A percentile compares a stretch with the other conserved stretches of the same genome.
Evolutionary conservation across 805 yeast genomes (phyloP).

Genomic region (Ogataea thermomethanolica): DNA sequence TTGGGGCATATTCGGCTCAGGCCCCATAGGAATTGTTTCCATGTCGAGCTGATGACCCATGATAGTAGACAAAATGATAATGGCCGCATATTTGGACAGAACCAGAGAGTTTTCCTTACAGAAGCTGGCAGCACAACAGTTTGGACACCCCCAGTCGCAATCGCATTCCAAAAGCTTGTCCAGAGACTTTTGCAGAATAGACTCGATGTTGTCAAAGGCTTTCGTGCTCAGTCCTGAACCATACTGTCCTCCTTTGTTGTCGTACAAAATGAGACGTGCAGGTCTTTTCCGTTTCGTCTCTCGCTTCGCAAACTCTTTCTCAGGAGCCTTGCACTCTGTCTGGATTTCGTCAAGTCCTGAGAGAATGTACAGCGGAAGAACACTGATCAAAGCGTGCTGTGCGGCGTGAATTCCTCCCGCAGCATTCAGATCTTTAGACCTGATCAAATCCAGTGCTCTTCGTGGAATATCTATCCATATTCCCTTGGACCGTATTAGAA

Average conservation of each 20-base stretch:
- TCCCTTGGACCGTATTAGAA: conserved; percentile 66
- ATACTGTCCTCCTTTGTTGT: conserved; percentile 72
- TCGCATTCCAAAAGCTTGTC: conserved; percentile 62
- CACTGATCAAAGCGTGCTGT: conserved; percentile 81
- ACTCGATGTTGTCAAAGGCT: conserved; percentile 75
- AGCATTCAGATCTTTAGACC: conserved; percentile 54
- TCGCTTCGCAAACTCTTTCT: conserved; percentile 83
- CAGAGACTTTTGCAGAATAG: conserved; percentile 57
- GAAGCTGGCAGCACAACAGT: conserved; percentile 77
- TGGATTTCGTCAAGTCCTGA: conserved; percentile 75
- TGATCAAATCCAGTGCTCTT: conserved; percentile 55
- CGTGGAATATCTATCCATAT: conserved; percentile 87
- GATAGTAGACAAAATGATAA: conserved; percentile 60
- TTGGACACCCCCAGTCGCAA: conserved; percentile 68
- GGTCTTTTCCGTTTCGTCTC: conserved; percentile 76
- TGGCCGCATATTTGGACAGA: conserved; percentile 82
- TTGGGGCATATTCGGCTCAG: conserved; percentile 72
- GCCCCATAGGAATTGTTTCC: conserved; percentile 59
- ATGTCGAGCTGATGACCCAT: conserved; percentile 51
- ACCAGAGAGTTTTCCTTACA: conserved; percentile 84
- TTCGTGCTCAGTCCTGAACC: conserved; percentile 81
- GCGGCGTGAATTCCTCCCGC: conserved; percentile 98
- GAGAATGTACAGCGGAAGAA: conserved; percentile 68
- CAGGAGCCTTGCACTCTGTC: conserved; percentile 97
- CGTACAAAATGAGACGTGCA: conserved; percentile 80